Percentiles rank a stretch among this genome's conserved stretches.
phyloP scores from a whole-genome alignment of 2,329 filamentous ascomycete species.

The Verticillium longisporum region DNA sequence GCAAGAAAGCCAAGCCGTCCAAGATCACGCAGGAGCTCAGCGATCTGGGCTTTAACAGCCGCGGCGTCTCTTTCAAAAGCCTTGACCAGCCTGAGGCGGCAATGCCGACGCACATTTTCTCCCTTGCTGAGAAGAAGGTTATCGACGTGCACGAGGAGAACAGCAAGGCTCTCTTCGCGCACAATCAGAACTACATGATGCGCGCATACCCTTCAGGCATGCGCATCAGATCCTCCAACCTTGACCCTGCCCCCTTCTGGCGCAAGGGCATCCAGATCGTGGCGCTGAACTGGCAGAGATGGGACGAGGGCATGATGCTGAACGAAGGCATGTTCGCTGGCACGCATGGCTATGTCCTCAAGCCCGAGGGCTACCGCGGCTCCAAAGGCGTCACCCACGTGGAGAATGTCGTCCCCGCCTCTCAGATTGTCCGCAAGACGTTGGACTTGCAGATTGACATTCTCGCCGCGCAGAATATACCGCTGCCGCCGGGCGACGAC shows the following conservation, averaged over 20 bases:
- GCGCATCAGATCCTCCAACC: slow-evolving; percentile 76
- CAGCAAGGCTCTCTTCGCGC: slow-evolving; percentile 56
- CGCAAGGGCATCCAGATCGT: slow-evolving; percentile 84
- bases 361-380: slow-evolving; percentile 53
- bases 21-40: slow-evolving; percentile 70
- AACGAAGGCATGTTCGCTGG: slow-evolving; percentile 89
- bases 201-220: slow-evolving; percentile 81
- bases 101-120: slow-evolving; percentile 65
- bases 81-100: slow-evolving; percentile 64
- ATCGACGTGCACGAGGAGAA: slow-evolving; percentile 50
- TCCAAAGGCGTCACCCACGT: slow-evolving; percentile 7
- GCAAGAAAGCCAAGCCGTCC: slow-evolving; percentile 37
- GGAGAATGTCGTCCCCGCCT: slow-evolving; percentile 5
- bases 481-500: slow-evolving; percentile 50
- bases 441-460: slow-evolving; percentile 68
- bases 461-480: slow-evolving; percentile 69
- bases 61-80: slow-evolving; percentile 74
- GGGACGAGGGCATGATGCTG: slow-evolving; percentile 91
- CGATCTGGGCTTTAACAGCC: slow-evolving; percentile 73
- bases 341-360: slow-evolving; percentile 78
- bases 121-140: slow-evolving; percentile 57
- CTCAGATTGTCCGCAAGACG: slow-evolving; percentile 42
- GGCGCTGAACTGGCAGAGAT: slow-evolving; percentile 88
- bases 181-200: slow-evolving; percentile 80
- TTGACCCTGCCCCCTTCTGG: slow-evolving; percentile 83